Conservation (phyloP, 1,284 basidiomycete species). For the Somion occarium region DNA sequence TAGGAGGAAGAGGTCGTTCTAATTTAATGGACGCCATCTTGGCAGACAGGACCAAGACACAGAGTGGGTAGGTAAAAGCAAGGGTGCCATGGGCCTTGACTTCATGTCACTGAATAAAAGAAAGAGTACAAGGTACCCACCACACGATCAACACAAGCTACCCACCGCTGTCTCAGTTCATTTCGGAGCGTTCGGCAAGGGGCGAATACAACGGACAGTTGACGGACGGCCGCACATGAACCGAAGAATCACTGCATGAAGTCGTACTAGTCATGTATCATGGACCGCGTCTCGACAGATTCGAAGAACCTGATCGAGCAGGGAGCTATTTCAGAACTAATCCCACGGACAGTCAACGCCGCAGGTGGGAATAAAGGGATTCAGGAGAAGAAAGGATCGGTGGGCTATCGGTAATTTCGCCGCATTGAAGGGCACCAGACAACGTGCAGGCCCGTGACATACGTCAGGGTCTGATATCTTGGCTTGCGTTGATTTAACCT, state of each 20-base stretch:
- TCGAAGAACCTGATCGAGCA: background rate
- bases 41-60: background rate
- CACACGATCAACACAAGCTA: background rate
- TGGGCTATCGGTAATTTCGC: background rate
- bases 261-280: background rate
- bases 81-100: background rate
- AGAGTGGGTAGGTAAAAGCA: background rate
- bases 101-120: background rate
- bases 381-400: background rate
- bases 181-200: background rate
- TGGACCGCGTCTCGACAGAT: background rate
- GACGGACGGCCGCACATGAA: background rate
- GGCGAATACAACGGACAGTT: background rate
- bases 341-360: background rate
- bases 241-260: background rate
- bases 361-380: background rate
- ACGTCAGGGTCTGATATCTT: too few species aligned
- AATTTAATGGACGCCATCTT: background rate
- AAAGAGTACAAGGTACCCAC: background rate
- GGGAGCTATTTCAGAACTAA: background rate
- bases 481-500: too few species aligned
- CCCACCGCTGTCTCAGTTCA: background rate
- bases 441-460: too few species aligned
- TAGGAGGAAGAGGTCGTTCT: conserved; percentile 12
- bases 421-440: too few species aligned